Base-by-base conservation (phyloP, 2,329 filamentous ascomycete species). In the Pestalotiopsis sp. region DNA sequence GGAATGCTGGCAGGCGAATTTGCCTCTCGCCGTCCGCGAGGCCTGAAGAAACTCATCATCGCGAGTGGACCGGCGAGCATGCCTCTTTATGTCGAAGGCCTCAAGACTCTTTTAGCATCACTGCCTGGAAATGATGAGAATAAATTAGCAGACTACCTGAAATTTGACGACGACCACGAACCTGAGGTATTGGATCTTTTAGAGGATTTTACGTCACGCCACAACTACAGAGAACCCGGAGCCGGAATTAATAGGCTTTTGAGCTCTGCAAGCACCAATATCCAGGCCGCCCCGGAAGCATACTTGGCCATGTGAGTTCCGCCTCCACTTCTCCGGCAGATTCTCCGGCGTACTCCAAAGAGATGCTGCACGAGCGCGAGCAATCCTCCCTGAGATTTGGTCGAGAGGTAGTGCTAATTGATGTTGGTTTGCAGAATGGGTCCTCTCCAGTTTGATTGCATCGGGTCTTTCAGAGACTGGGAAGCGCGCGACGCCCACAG, bases 391-490 rank as follows among this genome's bases (percentile, higher is more conserved):
- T 1, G 1, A 36, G 31, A 36, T 36, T 36, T 36, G 7, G 31
- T 36, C 31, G 31, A 9, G 25, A 27, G 14, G 4, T 4, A 12
- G 14, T 13, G 14, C 12, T 59, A 6, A 59, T 31, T 3, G 11
- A 13, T 17, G 3, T 4, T 69, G 64, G 67, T 60, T n/a, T 4
- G 7, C 65, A 74, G 71, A 69, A 68, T 71, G 27, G 73, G 73
- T 59, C 71, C 71, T 45, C 71, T 71, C 27, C 49, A 69, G 25
- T 68, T 71, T 27, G 65, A 68, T n/a, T 57, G 41, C 52, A 61
- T n/a, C 31, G 72, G 72, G 31, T 72, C 73, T 20, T 65, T 73
- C 52, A 27, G 57, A 4, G 66, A 57, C 7, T 73, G 72, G 72
- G 72, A 67, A 1, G 66, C 68, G 59, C 70, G 73, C 11, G 63